These are phyloP conservation scores for Lycium ferocissimum DNA, from an alignment of 257 asterid species.

Conservation along the genomic window DNA sequence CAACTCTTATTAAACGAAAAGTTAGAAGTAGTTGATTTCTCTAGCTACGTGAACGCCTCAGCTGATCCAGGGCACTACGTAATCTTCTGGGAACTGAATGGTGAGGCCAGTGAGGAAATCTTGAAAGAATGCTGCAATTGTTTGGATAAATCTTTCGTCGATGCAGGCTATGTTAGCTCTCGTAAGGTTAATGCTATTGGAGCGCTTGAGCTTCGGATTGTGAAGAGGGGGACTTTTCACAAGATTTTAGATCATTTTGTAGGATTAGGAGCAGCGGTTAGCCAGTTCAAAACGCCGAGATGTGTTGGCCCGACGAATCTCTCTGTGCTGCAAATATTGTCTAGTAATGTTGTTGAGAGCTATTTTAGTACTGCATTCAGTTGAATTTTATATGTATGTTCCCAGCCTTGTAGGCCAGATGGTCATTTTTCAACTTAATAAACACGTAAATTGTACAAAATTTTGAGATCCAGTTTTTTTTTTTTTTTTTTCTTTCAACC, in stretches of 20 bases:
- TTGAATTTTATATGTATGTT: conserved; percentile 1
- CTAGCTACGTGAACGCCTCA: conserved; percentile 69
- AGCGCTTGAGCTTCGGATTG: conserved; percentile 67
- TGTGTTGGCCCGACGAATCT: conserved; percentile 69
- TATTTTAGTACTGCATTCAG: conserved; percentile 67
- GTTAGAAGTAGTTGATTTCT: conserved; percentile 84
- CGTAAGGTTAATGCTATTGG: conserved; percentile 71
- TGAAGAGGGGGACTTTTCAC: conserved; percentile 80
- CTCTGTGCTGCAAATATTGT: conserved; percentile 65
- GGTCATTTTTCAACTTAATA: not conserved
- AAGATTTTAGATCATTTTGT: conserved; percentile 89
- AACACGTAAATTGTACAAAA: not conserved
- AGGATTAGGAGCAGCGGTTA: conserved; percentile 88
- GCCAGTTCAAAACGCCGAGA: conserved; percentile 97
- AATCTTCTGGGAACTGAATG: conserved; percentile 79
- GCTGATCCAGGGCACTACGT: conserved; percentile 80
- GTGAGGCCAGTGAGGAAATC: conserved; percentile 57
- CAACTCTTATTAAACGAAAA: conserved; percentile 57
- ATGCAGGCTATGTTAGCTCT: conserved; percentile 82
- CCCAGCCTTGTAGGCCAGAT: not conserved
- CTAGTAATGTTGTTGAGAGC: conserved; percentile 58
- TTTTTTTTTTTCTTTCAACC: not conserved
- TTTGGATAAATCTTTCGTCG: conserved; percentile 70
- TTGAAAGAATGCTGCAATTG: conserved; percentile 86
- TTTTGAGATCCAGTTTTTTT: not conserved